Evolutionary conservation across 441 rosid genomes (phyloP), one percentile per base, ranked within the genome.

Genomic region (Adansonia madagascariensis): DNA sequence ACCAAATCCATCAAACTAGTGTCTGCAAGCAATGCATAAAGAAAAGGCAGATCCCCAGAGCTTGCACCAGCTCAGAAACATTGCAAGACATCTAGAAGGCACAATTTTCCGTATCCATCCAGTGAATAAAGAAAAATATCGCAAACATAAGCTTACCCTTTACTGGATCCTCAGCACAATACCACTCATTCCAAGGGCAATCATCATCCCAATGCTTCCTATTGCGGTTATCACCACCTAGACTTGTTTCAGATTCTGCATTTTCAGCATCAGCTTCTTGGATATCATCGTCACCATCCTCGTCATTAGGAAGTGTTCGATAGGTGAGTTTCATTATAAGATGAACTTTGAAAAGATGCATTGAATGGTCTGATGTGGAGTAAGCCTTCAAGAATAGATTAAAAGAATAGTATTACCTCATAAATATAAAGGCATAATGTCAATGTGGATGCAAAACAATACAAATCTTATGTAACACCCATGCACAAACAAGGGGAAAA

Each of bases 111-210:
- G 35, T 77, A 44, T 57, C 31, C 4, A 8, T 15, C 18, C 8
- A 0, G 27, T 49, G 12, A 46, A 73, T 41, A 57, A 56, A 75
- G 2, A 31, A 35, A 35, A 24, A 49, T 50, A 75, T 50, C 57
- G 17, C 12, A 46, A 59, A 65, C 60, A 55, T 11, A 78, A 72
- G 61, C 69, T 62, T 81, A 94, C 99, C 98, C 91, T 86, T 88
- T 49, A 97, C 80, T 14, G 93, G 98, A 83, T 97, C 95, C 86
- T 94, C 99, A 6, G 98, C 94, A 79, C 97, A 94, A 85, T 93
- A 94, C 99, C 99, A 94, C 88, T 92, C 98, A 80, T 94, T 94
- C 98, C 99, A 97, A 80, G 99, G 97, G 81, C 97, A 97, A 84
- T 89, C 97, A 83, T 93, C 98, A 85, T 97, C 99, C 99, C 98